Conservation (phyloP, 805 yeast species). For the Lipomyces starkeyi region DNA sequence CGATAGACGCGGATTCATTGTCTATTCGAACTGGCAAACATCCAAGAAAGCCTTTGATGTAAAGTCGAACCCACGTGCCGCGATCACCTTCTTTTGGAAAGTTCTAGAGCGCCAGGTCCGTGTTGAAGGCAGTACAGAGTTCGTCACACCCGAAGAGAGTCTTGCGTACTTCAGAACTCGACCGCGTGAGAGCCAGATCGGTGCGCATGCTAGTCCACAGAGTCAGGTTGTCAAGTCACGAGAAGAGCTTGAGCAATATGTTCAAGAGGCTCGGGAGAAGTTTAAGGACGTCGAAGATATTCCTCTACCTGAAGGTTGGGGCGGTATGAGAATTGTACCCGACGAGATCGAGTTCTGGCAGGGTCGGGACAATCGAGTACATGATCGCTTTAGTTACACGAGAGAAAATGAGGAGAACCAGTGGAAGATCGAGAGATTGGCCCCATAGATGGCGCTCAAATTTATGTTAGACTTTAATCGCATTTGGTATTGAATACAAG, state of each 20-base stretch:
- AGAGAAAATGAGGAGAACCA: constrained; percentile 26
- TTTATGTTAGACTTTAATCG: background rate
- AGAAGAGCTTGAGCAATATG: constrained; percentile 64
- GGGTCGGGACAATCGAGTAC: constrained; percentile 87
- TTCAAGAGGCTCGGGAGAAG: constrained; percentile 56
- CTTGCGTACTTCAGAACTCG: constrained; percentile 81
- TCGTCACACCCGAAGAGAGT: constrained; percentile 72
- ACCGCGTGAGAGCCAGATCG: constrained; percentile 91
- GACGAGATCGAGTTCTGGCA: constrained; percentile 97
- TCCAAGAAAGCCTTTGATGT: constrained; percentile 82
- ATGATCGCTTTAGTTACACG: constrained; percentile 67
- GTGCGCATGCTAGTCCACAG: constrained; percentile 98
- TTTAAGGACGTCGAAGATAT: constrained; percentile 68
- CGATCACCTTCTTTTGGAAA: constrained; percentile 92
- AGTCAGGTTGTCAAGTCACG: constrained; percentile 63
- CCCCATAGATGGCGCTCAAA: constrained; percentile 22
- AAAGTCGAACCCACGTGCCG: constrained; percentile 74
- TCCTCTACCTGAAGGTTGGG: constrained; percentile 96
- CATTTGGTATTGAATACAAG: background rate
- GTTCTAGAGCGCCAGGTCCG: constrained; percentile 89
- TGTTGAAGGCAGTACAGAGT: constrained; percentile 84
- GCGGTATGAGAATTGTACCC: constrained; percentile 88
- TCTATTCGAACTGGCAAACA: constrained; percentile 90
- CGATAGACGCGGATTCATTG: constrained; percentile 75
- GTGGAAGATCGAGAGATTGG: constrained; percentile 31